phyloP scores from a whole-genome alignment of 805 yeast genomes.

The Wickerhamomyces chambardii region DNA sequence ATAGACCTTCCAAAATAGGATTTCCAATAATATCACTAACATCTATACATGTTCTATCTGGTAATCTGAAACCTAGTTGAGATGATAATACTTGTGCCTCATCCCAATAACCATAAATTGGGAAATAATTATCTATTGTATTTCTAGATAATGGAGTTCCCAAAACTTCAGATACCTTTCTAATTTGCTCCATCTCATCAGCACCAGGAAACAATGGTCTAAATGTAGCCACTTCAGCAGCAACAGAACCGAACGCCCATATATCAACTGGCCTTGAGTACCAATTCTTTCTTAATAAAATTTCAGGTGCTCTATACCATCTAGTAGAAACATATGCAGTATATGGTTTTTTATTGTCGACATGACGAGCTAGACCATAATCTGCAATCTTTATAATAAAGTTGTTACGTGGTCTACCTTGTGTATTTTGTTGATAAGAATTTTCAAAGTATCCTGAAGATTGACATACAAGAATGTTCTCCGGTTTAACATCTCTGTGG shows the following conservation, averaged over 20 bases:
- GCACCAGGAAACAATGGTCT: constrained; percentile 80
- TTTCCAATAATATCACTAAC: constrained; percentile 37
- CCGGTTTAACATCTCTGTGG: constrained; percentile 93
- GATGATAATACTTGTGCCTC: constrained; percentile 46
- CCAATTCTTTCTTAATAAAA: constrained; percentile 49
- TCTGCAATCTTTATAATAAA: constrained; percentile 73
- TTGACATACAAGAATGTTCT: constrained; percentile 70
- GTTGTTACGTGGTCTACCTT: constrained; percentile 20
- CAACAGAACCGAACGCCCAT: constrained; percentile 84
- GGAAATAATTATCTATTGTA: constrained; percentile 20
- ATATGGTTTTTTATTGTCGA: constrained; percentile 41
- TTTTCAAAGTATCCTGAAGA: constrained; percentile 41
- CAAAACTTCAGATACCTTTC: constrained; percentile 53
- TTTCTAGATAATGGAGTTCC: constrained; percentile 56
- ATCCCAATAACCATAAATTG: constrained; percentile 70
- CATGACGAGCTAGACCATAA: constrained; percentile 67
- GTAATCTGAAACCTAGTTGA: constrained; percentile 47
- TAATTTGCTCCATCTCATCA: constrained; percentile 71
- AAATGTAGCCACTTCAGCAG: constrained; percentile 63
- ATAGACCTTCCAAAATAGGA: constrained; percentile 27
- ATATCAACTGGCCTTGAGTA: constrained; percentile 70
- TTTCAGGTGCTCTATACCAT: constrained; percentile 85
- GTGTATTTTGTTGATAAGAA: constrained; percentile 13
- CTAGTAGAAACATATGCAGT: constrained; percentile 78
- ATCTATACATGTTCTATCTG: constrained; percentile 41